Percentiles rank a stretch among this genome's conserved stretches.
These are phyloP conservation scores for Blastomyces silverae DNA, from an alignment of 2,329 filamentous ascomycete genomes.

Conservation along the genomic window DNA sequence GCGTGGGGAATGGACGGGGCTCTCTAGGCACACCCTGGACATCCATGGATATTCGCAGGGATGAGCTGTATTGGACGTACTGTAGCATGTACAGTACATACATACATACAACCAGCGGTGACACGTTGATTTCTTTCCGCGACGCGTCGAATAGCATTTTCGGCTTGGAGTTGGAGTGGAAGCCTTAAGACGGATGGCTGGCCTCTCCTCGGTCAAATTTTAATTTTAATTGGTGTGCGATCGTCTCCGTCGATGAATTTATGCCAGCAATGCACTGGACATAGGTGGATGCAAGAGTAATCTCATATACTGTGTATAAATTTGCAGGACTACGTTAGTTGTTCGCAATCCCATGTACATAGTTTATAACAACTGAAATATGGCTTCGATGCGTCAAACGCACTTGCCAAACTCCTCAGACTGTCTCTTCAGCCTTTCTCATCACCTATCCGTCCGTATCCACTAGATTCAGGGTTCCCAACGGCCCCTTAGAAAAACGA, in stretches of 20 bases:
- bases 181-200: not conserved
- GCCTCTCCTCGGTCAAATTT: not conserved
- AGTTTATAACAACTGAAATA: not conserved
- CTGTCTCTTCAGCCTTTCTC: not conserved
- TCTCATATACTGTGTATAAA: not conserved
- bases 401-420: not conserved
- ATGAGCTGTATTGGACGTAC: not conserved
- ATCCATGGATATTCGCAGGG: not conserved
- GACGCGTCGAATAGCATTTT: not conserved
- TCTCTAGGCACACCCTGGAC: not conserved
- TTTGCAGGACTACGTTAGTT: not conserved
- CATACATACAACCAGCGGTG: not conserved
- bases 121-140: not conserved
- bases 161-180: not conserved
- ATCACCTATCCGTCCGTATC: too few relatives aligned
- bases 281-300: not conserved
- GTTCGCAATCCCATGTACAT: not conserved
- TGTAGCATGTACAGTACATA: not conserved
- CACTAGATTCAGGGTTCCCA: not conserved
- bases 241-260: not conserved
- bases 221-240: not conserved
- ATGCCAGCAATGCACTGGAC: not conserved
- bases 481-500: too few relatives aligned
- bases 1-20: not conserved
- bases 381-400: not conserved